Evolutionary conservation across 1,139 yeast species (phyloP), one percentile per base, ranked within the genome.

Genomic region (Arxiozyma slooffiae): DNA sequence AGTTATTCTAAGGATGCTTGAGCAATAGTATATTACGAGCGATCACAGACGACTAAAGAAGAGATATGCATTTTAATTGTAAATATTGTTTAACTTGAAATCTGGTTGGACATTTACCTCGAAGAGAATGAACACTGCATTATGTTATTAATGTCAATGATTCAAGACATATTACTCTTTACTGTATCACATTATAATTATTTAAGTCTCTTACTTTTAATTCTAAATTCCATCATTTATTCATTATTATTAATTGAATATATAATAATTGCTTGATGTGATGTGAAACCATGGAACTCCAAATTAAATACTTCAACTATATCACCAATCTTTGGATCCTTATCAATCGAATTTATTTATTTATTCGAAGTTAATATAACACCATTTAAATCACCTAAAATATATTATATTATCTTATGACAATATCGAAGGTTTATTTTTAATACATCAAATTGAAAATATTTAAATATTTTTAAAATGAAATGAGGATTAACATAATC

Each of bases 171-270:
- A 48, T 39, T 7, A 53, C 62, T 18, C 57, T 53, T 63, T 34
- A 53, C 47, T 2, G 71, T 50, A 61, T 68, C 38, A 65, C 60
- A 9, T 67, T 61, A 18, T 64, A 67, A 2, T 79, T 78, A 26
- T 70, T 66, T 5, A 64, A 47, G 45, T 72, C 73, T 48, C 85
- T 64, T 38, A 62, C 60, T 7, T 60, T 55, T 41, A 69, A 42
- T 60, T 82, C 87, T 23, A 66, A 64, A 1, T 59, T 53, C 86
- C 86, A 81, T 87, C 88, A 82, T 4, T 60, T 61, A 1, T 56
- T 47, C 7, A 79, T 61, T 1, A 71, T n/a, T 72, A 7, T 48
- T 48, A 14, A 62, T 57, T 2, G 74, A n/a, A n/a, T n/a, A 66
- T 3, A 71, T 58, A 9, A 53, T 50, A n/a, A 73, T 53, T 0